Evolutionary conservation across 1,139 yeast genomes (phyloP).

Genomic region (Trichomonascaceae sp.): DNA sequence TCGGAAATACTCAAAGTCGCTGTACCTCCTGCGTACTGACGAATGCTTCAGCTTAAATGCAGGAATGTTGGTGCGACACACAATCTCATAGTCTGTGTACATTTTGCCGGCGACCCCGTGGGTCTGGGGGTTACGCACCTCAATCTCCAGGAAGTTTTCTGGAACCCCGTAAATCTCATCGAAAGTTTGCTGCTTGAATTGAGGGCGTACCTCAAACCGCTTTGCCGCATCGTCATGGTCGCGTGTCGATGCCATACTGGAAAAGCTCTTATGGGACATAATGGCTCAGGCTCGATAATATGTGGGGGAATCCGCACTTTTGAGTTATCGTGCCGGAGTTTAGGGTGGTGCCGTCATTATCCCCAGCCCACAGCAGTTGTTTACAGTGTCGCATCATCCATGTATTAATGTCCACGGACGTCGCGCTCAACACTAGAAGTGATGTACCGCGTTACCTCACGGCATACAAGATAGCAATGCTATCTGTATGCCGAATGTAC

Average conservation of each 20-base stretch:
- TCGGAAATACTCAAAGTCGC: slow-evolving; percentile 77
- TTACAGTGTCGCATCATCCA: too few relatives aligned
- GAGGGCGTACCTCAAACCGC: slow-evolving; percentile 27
- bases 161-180: slow-evolving; percentile 88
- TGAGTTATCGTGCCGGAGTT: too few relatives aligned
- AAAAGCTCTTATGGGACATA: neutral
- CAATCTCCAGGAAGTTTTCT: slow-evolving; percentile 86
- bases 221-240: slow-evolving; percentile 15
- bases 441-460: slow-evolving; percentile 14
- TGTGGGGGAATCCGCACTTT: too few relatives aligned
- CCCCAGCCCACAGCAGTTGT: too few relatives aligned
- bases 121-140: slow-evolving; percentile 29
- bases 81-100: slow-evolving; percentile 85
- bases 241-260: slow-evolving; percentile 4
- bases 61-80: slow-evolving; percentile 68
- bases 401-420: too few relatives aligned
- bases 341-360: too few relatives aligned
- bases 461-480: slow-evolving; percentile 17
- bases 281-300: too few relatives aligned
- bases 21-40: slow-evolving; percentile 71
- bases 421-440: too few relatives aligned
- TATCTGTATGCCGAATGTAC: slow-evolving; percentile 13
- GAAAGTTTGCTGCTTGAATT: slow-evolving; percentile 49
- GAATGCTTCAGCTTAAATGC: slow-evolving; percentile 59
- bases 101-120: slow-evolving; percentile 39